These are phyloP conservation scores for Fusarium buharicum DNA, from an alignment of 2,329 filamentous ascomycete genomes.

Conservation along the genomic window DNA sequence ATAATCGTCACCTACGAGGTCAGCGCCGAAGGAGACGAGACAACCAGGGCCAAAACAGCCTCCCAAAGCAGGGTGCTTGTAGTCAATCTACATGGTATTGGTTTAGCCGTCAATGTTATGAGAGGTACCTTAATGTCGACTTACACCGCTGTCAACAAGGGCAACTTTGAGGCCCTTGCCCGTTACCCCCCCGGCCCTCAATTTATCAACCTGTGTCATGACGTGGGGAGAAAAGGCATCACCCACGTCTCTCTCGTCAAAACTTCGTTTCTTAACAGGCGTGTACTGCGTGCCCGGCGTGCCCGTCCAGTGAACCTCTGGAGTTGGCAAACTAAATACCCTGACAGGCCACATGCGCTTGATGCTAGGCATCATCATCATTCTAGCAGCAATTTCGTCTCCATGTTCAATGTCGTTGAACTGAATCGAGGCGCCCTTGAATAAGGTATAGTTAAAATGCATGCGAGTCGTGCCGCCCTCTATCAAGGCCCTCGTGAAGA, in stretches of 20 bases:
- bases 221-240: slow-evolving; percentile 52
- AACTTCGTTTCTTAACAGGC: not conserved
- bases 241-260: not conserved
- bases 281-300: not conserved
- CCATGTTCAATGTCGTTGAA: not conserved
- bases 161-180: slow-evolving; percentile 61
- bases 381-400: not conserved
- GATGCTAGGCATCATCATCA: not conserved
- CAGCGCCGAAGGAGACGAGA: slow-evolving; percentile 64
- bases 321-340: not conserved
- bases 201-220: slow-evolving; percentile 63
- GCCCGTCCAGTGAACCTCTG: not conserved
- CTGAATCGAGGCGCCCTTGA: not conserved
- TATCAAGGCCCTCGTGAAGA: not conserved
- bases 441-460: not conserved
- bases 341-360: not conserved
- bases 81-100: slow-evolving; percentile 57
- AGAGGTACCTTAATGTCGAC: too few species aligned
- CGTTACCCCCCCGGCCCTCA: slow-evolving; percentile 56
- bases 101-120: not conserved
- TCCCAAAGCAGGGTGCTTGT: slow-evolving; percentile 68
- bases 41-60: slow-evolving; percentile 69
- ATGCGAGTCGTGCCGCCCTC: not conserved
- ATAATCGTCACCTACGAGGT: slow-evolving; percentile 62
- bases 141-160: slow-evolving; percentile 59